Conservation (phyloP, 768 basidiomycete genomes). For the Trametes coccinea region DNA sequence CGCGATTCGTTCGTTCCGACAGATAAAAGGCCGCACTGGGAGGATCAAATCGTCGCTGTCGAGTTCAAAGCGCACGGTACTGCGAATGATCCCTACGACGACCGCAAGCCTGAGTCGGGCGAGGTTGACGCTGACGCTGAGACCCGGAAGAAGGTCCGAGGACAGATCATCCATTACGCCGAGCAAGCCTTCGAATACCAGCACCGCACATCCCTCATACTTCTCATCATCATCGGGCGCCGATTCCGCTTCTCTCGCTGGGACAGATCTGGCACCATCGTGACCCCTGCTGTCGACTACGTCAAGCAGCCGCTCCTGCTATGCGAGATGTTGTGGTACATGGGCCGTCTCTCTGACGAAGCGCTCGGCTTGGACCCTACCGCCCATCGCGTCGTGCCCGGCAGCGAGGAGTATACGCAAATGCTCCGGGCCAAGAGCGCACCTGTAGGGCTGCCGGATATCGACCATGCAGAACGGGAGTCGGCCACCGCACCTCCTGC, state of each 20-base stretch:
- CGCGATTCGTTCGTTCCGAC: background rate
- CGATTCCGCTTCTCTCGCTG: slow-evolving; percentile 5
- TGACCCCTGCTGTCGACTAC: slow-evolving; percentile 4
- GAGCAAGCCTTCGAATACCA: background rate
- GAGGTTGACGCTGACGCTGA: background rate
- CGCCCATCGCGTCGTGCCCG: background rate
- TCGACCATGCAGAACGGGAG: no score
- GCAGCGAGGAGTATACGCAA: background rate
- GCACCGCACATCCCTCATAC: slow-evolving; percentile 1
- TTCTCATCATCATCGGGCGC: background rate
- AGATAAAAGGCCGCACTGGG: slow-evolving; percentile 12
- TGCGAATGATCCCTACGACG: slow-evolving; percentile 1
- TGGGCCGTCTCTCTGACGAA: background rate
- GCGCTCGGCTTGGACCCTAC: slow-evolving; percentile 1
- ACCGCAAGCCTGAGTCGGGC: background rate
- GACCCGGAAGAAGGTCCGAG: background rate
- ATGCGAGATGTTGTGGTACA: background rate
- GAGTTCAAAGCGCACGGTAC: slow-evolving; percentile 3
- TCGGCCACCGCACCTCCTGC: no score
- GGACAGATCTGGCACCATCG: slow-evolving; percentile 10
- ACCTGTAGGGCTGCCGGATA: background rate
- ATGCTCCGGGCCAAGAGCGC: slow-evolving; percentile 4
- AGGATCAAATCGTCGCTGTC: slow-evolving; percentile 6
- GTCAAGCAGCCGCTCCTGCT: background rate
- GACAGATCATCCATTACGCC: background rate